phyloP scores from a whole-genome alignment of 805 yeast species.

The Spencermartinsiella europaea region DNA sequence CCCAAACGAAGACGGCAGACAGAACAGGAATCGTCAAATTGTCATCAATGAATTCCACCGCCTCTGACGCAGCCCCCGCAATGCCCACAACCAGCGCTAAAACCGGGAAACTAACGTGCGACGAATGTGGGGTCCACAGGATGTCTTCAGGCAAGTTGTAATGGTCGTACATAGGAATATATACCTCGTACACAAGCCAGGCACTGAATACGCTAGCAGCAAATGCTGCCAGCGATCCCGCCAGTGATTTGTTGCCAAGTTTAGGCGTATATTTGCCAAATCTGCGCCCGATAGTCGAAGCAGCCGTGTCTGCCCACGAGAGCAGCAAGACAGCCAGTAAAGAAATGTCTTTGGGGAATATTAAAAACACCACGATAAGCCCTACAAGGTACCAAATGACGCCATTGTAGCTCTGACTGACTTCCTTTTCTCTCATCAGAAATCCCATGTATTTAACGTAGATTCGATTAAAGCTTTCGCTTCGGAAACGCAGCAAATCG shows the following conservation, averaged over 20 bases:
- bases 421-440: slow-evolving; percentile 80
- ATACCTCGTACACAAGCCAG: slow-evolving; percentile 62
- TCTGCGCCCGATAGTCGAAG: slow-evolving; percentile 85
- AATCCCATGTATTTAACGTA: slow-evolving; percentile 71
- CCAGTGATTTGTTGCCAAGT: slow-evolving; percentile 71
- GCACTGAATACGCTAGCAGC: slow-evolving; percentile 63
- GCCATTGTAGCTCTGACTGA: slow-evolving; percentile 59
- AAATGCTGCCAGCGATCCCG: slow-evolving; percentile 88
- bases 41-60: slow-evolving; percentile 81
- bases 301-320: slow-evolving; percentile 98
- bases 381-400: slow-evolving; percentile 86
- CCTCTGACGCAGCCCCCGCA: slow-evolving; percentile 83
- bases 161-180: slow-evolving; percentile 57
- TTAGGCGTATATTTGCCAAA: slow-evolving; percentile 82
- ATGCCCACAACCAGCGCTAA: slow-evolving; percentile 66
- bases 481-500: slow-evolving; percentile 64
- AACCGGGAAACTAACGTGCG: slow-evolving; percentile 47
- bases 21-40: slow-evolving; percentile 91
- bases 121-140: slow-evolving; percentile 59
- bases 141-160: slow-evolving; percentile 51
- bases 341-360: slow-evolving; percentile 75
- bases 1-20: slow-evolving; percentile 60
- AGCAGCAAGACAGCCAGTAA: slow-evolving; percentile 71
- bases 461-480: slow-evolving; percentile 54
- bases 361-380: slow-evolving; percentile 58